These are phyloP conservation scores for Cryptosporidium tyzzeri DNA, from an alignment of 169 alveolate species.

Conservation along the genomic window DNA sequence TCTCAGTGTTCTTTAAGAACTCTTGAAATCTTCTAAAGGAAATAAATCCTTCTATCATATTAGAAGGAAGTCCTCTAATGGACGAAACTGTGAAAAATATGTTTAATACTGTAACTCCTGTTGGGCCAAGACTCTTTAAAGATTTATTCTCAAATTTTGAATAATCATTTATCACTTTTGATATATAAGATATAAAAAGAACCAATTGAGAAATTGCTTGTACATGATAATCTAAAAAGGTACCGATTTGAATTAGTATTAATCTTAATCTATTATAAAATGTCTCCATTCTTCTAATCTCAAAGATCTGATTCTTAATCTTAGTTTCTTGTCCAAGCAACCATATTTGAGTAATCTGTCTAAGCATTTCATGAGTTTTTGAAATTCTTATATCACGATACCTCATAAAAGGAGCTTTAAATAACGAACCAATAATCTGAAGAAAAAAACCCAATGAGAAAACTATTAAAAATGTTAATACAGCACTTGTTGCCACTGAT, in stretches of 20 bases:
- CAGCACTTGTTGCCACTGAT: constrained; percentile 30
- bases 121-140: constrained; percentile 36
- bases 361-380: constrained; percentile 52
- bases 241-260: constrained; percentile 27
- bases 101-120: constrained; percentile 48
- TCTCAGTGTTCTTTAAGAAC: not conserved
- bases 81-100: constrained; percentile 55
- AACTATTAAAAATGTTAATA: constrained; percentile 22
- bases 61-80: constrained; percentile 44
- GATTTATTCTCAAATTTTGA: not conserved
- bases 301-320: not conserved
- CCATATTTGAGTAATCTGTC: constrained; percentile 4
- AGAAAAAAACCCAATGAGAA: constrained; percentile 35
- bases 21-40: constrained; percentile 34
- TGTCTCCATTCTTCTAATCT: constrained; percentile 29
- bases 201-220: constrained; percentile 43
- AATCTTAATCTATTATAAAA: constrained; percentile 49
- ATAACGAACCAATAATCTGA: constrained; percentile 34
- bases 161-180: not conserved
- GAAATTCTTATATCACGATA: constrained; percentile 48
- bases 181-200: constrained; percentile 22
- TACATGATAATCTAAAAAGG: constrained; percentile 53
- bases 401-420: constrained; percentile 65
- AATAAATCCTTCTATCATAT: constrained; percentile 48
- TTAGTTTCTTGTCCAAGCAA: constrained; percentile 13